A percentile compares a stretch with the other conserved stretches of the same genome.
Conservation (phyloP, 371 early-diverging fungal genomes). For the Apophysomyces sp. region DNA sequence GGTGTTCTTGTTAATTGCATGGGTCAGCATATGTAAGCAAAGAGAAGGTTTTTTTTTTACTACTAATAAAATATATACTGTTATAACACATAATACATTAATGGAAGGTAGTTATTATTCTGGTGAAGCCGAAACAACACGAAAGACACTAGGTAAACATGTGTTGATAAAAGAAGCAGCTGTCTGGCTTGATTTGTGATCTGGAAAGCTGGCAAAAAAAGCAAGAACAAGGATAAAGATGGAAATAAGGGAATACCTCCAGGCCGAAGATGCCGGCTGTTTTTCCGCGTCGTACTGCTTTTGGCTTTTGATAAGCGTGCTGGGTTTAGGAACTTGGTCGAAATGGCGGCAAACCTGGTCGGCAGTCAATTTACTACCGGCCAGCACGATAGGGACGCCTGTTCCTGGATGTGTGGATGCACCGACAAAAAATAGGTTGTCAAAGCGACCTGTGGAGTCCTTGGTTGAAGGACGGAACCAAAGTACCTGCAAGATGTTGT, state of each 20-base stretch:
- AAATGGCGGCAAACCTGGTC: conserved; percentile 45
- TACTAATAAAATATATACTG: neutral
- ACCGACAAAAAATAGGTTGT: conserved; percentile 68
- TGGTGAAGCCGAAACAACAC: conserved; percentile 9
- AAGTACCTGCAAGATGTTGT: conserved; percentile 56
- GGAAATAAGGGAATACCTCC: conserved; percentile 8
- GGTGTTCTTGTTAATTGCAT: neutral
- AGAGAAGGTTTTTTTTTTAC: neutral
- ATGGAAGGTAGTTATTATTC: neutral
- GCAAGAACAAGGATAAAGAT: conserved; percentile 18
- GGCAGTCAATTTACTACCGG: conserved; percentile 56
- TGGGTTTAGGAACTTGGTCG: conserved; percentile 20
- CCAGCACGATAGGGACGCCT: conserved; percentile 67
- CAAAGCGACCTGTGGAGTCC: conserved; percentile 47
- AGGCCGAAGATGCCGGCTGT: neutral
- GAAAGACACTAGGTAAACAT: conserved; percentile 24
- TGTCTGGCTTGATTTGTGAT: conserved; percentile 6
- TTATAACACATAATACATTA: too few relatives aligned
- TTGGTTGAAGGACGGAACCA: conserved; percentile 62
- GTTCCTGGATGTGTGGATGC: conserved; percentile 69
- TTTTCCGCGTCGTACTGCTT: conserved; percentile 3
- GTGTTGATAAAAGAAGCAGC: conserved; percentile 45
- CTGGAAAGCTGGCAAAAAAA: conserved; percentile 32
- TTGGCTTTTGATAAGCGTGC: conserved; percentile 5
- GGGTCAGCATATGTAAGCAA: neutral